Base-by-base conservation (phyloP, 768 basidiomycete species). In the Podaxis sp. region DNA sequence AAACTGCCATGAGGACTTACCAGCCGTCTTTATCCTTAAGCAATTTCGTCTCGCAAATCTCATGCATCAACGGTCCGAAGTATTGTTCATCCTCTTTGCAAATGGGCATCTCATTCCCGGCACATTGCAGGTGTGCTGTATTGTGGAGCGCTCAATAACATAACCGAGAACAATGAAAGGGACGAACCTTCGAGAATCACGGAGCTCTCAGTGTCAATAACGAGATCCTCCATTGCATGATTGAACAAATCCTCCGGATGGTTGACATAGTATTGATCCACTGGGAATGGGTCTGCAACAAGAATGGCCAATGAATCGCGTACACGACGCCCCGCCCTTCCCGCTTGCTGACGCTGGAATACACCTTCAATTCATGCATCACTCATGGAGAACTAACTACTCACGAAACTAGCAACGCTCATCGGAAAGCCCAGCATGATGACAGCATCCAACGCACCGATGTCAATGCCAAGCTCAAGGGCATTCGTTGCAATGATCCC, bases 401-500 rank as follows among this genome's bases (percentile, higher is more conserved):
- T 68, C 62, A 94, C 93, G 62, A 94, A 90, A 66, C 91, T 94
- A 0, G 94, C 89, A 38, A 95, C 75, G 46, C 82, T 85, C 58
- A 84, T 79, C 0, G 94, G 94, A 71, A 96, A 94, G 1, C 92
- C 92, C 29, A 94, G 82, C 83, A 94, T 91, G 59, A 96, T 85
- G 46, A 96, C 94, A 6, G 90, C 91, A 69, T 96, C 94, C 56
- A 95, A 73, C n/a, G 82, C 84, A 15, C 92, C 93, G 38, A 95
- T 94, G 67, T 95, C 93, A n/a, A 94, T 89, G 13, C 93, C 93
- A 6, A 96, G 84, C 72, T 96, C 94, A 12, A 96, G 81, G 0
- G 94, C 94, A 67, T 94, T 96, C 0, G 94, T 96, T 0, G 93
- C 91, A 37, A 96, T 82, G 50, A 96, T 89, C 12, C 94, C 94